A percentile compares a stretch with the other conserved stretches of the same genome.
Conservation (phyloP, 2,329 filamentous ascomycete species). For the Sarocladium brachiariae region DNA sequence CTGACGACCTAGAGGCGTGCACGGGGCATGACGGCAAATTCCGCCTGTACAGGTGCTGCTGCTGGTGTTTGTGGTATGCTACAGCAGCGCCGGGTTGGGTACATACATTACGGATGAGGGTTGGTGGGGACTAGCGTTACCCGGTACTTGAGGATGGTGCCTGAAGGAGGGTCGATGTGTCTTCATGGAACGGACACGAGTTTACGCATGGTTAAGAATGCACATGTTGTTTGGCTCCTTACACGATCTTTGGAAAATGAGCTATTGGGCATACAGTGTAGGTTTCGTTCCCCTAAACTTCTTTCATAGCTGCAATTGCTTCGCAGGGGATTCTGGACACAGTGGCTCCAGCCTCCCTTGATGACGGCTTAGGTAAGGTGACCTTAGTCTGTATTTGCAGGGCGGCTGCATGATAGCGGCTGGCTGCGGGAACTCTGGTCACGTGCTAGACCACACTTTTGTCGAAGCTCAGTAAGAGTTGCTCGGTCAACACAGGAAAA, state of each 20-base stretch:
- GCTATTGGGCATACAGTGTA: no score
- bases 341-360: not conserved
- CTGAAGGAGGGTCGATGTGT: no score
- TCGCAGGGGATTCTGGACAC: not conserved
- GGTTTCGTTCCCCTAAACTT: no score
- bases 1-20: conserved; percentile 7
- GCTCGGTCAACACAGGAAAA: not conserved
- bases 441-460: not conserved
- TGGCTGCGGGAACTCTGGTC: not conserved
- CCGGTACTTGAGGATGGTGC: no score
- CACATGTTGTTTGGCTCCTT: no score
- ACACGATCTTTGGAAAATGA: no score
- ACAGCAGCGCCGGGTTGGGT: no score
- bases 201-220: no score
- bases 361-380: not conserved
- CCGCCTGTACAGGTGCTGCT: conserved; percentile 1
- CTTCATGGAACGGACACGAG: no score
- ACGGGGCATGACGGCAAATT: conserved; percentile 9
- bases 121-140: no score
- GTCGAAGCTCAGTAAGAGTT: not conserved
- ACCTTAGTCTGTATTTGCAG: not conserved
- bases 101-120: no score
- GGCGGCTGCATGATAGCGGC: not conserved
- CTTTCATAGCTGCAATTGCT: not conserved
- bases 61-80: not conserved